Conservation (phyloP, 306 rosid species). For the Malus domestica region ASM211411v1 NC_041793.1:18666001-18666500, state of each 20-base stretch:
- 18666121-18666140: conserved; percentile 1
- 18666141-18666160: conserved; percentile 6
- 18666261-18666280: conserved; percentile 65
- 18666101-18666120: neutral
- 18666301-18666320: conserved; percentile 37
- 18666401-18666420: conserved; percentile 6
- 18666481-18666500: conserved; percentile 83
- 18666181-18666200: conserved; percentile 58
- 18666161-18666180: conserved; percentile 38
- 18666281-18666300: conserved; percentile 81
- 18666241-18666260: conserved; percentile 63
- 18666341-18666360: neutral
- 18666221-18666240: conserved; percentile 78
- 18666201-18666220: conserved; percentile 70
- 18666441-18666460: conserved; percentile 74
- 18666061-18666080: neutral
- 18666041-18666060: conserved; percentile 59
- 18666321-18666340: neutral
- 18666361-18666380: neutral
- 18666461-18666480: conserved; percentile 71
- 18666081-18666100: neutral
- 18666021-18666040: conserved; percentile 57
- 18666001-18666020: conserved; percentile 72
- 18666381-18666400: conserved; percentile 1
- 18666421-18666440: conserved; percentile 60